These are phyloP conservation scores for Grosmannia penicillata DNA, from an alignment of 2,329 filamentous ascomycete species.

Conservation along the genomic window DNA sequence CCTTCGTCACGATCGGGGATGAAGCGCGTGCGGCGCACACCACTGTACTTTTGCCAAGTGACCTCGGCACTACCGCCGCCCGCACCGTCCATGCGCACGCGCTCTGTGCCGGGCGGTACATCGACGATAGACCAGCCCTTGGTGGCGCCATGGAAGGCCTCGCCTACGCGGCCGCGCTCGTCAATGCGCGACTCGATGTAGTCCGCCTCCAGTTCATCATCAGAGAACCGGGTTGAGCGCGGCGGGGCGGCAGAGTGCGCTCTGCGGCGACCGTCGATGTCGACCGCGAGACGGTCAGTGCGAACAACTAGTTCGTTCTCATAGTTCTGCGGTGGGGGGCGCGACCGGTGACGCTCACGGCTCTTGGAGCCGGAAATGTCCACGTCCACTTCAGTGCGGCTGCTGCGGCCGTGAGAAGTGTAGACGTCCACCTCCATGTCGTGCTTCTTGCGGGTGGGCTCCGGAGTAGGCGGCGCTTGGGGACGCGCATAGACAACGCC, in stretches of 20 bases:
- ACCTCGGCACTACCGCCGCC: slow-evolving; percentile 65
- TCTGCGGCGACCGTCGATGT: slow-evolving; percentile 20
- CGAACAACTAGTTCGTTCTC: slow-evolving; percentile 49
- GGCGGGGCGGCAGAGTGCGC: slow-evolving; percentile 27
- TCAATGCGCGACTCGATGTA: slow-evolving; percentile 43
- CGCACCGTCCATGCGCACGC: slow-evolving; percentile 67
- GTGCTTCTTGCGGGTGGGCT: slow-evolving; percentile 26
- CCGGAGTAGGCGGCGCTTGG: slow-evolving; percentile 32
- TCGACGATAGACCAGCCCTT: slow-evolving; percentile 72
- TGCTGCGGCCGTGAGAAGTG: slow-evolving; percentile 34
- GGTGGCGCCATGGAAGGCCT: slow-evolving; percentile 60
- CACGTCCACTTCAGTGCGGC: no score
- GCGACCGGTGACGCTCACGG: slow-evolving; percentile 24
- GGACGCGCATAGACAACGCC: slow-evolving; percentile 33
- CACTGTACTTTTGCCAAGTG: slow-evolving; percentile 66
- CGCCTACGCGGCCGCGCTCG: slow-evolving; percentile 50
- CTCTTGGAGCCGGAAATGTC: slow-evolving; percentile 33
- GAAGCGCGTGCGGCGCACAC: slow-evolving; percentile 61
- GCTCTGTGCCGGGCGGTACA: slow-evolving; percentile 69
- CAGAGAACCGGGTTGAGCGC: slow-evolving; percentile 15
- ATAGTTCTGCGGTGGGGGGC: slow-evolving; percentile 20
- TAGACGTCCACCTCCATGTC: slow-evolving; percentile 50
- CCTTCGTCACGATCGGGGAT: slow-evolving; percentile 48
- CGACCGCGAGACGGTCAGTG: slow-evolving; percentile 32
- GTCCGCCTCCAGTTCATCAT: slow-evolving; percentile 48